Conservation (phyloP, 2,329 filamentous ascomycete genomes). For the Botrytis paeoniae region DNA sequence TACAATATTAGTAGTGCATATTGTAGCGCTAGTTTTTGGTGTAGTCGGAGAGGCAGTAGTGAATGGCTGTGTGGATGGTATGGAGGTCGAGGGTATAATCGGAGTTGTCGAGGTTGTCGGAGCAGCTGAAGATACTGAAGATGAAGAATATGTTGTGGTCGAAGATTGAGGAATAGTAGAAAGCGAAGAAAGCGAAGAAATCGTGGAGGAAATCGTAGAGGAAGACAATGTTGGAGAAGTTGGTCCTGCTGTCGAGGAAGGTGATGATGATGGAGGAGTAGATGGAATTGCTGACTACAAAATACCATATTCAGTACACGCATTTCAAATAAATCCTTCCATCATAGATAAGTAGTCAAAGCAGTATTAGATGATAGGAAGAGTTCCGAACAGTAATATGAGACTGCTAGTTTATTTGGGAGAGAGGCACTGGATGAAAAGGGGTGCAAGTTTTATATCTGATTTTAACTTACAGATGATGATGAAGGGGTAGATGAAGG, state of each 20-base stretch:
- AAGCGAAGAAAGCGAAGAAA: background rate
- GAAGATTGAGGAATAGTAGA: constrained; percentile 8
- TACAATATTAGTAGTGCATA: constrained; percentile 48
- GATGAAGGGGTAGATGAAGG: background rate
- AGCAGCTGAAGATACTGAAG: background rate
- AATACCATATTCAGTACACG: background rate
- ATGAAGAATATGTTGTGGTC: constrained; percentile 3
- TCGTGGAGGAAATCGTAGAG: constrained; percentile 2
- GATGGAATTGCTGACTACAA: background rate
- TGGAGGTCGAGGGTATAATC: background rate
- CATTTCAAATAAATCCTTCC: background rate
- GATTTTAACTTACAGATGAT: background rate
- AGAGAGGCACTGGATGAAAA: no score
- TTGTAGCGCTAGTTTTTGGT: constrained; percentile 25
- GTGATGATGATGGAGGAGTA: background rate
- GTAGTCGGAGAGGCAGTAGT: constrained; percentile 24
- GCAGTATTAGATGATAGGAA: background rate
- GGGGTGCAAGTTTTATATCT: background rate
- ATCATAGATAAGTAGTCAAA: background rate
- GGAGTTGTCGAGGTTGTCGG: background rate
- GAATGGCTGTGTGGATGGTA: constrained; percentile 15
- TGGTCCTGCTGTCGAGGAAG: background rate
- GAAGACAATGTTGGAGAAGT: constrained; percentile 12
- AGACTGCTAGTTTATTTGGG: background rate
- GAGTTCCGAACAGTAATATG: accelerated